These are phyloP conservation scores for Ceratocystis ficicola DNA, from an alignment of 2,329 filamentous ascomycete species.

Conservation along the genomic window DNA sequence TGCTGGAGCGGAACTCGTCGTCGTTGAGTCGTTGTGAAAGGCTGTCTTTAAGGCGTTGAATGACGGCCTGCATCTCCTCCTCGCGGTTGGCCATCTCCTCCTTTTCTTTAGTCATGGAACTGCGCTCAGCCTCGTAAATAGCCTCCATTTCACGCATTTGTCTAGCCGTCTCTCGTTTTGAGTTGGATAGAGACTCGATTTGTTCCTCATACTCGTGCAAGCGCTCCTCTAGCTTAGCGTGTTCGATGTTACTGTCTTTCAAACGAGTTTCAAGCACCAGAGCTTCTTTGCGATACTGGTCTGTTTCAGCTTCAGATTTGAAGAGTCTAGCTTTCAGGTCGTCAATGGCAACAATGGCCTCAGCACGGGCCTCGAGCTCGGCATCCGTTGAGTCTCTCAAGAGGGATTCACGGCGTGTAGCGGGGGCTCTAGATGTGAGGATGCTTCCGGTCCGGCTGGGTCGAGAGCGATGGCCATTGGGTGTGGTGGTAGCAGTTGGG, in stretches of 20 bases:
- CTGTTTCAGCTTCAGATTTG: slow-evolving; percentile 64
- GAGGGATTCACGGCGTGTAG: slow-evolving; percentile 44
- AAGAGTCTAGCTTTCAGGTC: slow-evolving; percentile 74
- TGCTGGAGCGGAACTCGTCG: slow-evolving; percentile 27
- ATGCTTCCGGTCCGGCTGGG: slow-evolving; percentile 52
- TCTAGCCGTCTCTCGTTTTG: slow-evolving; percentile 70
- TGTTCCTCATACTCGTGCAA: slow-evolving; percentile 77
- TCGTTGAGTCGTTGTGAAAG: slow-evolving; percentile 59
- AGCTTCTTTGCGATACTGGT: slow-evolving; percentile 71
- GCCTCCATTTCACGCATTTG: slow-evolving; percentile 84
- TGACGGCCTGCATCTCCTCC: slow-evolving; percentile 80
- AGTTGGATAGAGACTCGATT: slow-evolving; percentile 66
- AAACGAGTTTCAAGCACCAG: slow-evolving; percentile 75
- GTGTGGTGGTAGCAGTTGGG: slow-evolving; percentile 9
- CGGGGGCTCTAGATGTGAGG: slow-evolving; percentile 61
- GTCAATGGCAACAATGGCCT: slow-evolving; percentile 65
- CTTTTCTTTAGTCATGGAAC: slow-evolving; percentile 79
- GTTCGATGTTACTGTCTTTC: slow-evolving; percentile 73
- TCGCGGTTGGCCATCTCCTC: slow-evolving; percentile 74
- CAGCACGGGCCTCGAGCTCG: slow-evolving; percentile 64
- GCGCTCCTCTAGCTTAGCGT: slow-evolving; percentile 74
- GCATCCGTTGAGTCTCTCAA: slow-evolving; percentile 34
- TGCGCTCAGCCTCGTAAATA: slow-evolving; percentile 83
- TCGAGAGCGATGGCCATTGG: slow-evolving; percentile 39
- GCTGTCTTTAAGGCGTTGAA: slow-evolving; percentile 83